A percentile compares a stretch with the other conserved stretches of the same genome.
These are phyloP conservation scores for Plasmodium relictum DNA, from an alignment of 169 alveolate genomes.

Conservation along the genomic window DNA sequence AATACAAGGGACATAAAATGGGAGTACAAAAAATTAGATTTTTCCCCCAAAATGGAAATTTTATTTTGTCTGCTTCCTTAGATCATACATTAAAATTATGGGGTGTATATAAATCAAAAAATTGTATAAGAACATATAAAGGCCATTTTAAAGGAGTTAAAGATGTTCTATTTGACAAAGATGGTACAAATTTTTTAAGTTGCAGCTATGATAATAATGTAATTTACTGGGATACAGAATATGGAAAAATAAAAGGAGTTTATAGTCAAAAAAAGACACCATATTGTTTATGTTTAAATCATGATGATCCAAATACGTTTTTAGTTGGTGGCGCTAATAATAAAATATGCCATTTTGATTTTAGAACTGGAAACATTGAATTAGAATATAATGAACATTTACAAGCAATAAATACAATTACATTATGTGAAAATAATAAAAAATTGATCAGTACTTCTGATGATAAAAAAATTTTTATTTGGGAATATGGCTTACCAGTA, in stretches of 20 bases:
- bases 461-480: slow-evolving; percentile 95
- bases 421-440: slow-evolving; percentile 94
- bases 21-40: slow-evolving; percentile 94
- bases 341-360: slow-evolving; percentile 94
- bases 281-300: slow-evolving; percentile 94
- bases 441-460: slow-evolving; percentile 96
- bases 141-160: slow-evolving; percentile 97
- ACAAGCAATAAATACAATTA: slow-evolving; percentile 94
- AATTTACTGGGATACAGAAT: slow-evolving; percentile 97
- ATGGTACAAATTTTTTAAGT: slow-evolving; percentile 93
- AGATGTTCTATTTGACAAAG: slow-evolving; percentile 93
- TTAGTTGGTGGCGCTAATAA: slow-evolving; percentile 95
- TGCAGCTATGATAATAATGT: slow-evolving; percentile 95
- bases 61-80: slow-evolving; percentile 93
- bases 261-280: slow-evolving; percentile 93
- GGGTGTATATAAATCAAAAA: slow-evolving; percentile 93
- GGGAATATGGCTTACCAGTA: slow-evolving; percentile 98
- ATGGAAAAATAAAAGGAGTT: slow-evolving; percentile 95
- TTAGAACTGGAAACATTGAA: slow-evolving; percentile 91
- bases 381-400: slow-evolving; percentile 96
- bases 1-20: slow-evolving; percentile 95
- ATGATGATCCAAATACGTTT: slow-evolving; percentile 91
- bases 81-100: slow-evolving; percentile 96
- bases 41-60: slow-evolving; percentile 96
- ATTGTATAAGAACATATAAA: slow-evolving; percentile 94